phyloP scores from a whole-genome alignment of 2,329 filamentous ascomycete genomes.

The Torrubiella hemipterigena region DNA sequence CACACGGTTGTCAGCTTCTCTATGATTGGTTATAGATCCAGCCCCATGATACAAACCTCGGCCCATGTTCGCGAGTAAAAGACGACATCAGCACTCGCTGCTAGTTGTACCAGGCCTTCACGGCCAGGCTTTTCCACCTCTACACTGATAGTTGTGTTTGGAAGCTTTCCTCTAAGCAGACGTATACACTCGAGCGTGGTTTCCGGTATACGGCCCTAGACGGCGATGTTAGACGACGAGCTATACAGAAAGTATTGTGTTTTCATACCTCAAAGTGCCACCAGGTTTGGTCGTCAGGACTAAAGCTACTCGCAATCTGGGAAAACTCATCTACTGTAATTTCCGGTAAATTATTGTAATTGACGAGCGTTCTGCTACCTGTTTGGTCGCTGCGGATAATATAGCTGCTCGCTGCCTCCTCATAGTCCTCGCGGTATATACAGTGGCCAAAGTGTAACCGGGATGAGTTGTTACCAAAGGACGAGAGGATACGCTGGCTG shows the following conservation, averaged over 20 bases:
- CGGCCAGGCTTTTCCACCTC: slow-evolving; percentile 62
- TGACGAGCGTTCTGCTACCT: slow-evolving; percentile 58
- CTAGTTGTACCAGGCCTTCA: slow-evolving; percentile 44
- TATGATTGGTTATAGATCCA: slow-evolving; percentile 4
- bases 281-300: slow-evolving; percentile 33
- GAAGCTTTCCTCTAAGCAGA: slow-evolving; percentile 34
- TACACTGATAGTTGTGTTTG: slow-evolving; percentile 45
- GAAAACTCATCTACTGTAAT: slow-evolving; percentile 54
- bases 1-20: slow-evolving; percentile 6
- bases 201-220: slow-evolving; percentile 52
- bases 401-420: slow-evolving; percentile 54
- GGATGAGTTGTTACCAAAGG: slow-evolving; percentile 41
- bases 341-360: slow-evolving; percentile 54
- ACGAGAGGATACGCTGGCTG: slow-evolving; percentile 37
- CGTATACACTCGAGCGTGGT: slow-evolving; percentile 47
- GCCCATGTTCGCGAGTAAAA: slow-evolving; percentile 65
- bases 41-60: slow-evolving; percentile 34
- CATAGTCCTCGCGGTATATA: slow-evolving; percentile 42
- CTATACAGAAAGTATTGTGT: too few relatives aligned
- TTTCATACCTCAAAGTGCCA: slow-evolving; percentile 58
- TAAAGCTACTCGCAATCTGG: slow-evolving; percentile 25
- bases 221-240: too few relatives aligned
- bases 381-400: slow-evolving; percentile 49
- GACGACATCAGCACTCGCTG: slow-evolving; percentile 53
- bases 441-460: slow-evolving; percentile 42